Percentiles rank a stretch among this genome's conserved stretches.
phyloP scores from a whole-genome alignment of 108 stramenopile genomes.

The Aureococcus anophagefferens region DNA sequence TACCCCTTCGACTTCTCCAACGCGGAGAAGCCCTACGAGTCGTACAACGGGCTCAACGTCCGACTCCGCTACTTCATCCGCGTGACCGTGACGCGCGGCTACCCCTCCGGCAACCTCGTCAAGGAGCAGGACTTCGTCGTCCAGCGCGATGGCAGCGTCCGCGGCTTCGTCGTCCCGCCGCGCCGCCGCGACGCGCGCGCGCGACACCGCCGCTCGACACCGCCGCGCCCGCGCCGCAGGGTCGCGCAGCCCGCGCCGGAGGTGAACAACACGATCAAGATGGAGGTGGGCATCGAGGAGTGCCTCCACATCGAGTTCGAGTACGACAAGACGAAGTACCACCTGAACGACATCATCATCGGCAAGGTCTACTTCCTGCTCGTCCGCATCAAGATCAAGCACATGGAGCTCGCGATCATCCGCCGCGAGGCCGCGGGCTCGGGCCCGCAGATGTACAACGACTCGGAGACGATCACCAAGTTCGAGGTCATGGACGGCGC shows the following conservation, averaged over 20 bases:
- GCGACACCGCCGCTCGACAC: too few relatives aligned
- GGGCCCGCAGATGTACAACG: slow-evolving; percentile 68
- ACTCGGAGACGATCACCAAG: slow-evolving; percentile 90
- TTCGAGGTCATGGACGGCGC: slow-evolving; percentile 99
- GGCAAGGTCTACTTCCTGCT: slow-evolving; percentile 94
- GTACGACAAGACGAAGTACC: slow-evolving; percentile 81
- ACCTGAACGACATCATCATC: slow-evolving; percentile 83
- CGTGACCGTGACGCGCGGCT: slow-evolving; percentile 74
- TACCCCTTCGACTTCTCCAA: slow-evolving; percentile 77
- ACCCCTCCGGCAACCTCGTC: slow-evolving; percentile 58
- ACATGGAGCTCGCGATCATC: slow-evolving; percentile 96
- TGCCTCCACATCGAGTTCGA: slow-evolving; percentile 99
- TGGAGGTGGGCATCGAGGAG: slow-evolving; percentile 99
- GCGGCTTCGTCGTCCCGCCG: too few relatives aligned
- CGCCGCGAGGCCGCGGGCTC: slow-evolving; percentile 79
- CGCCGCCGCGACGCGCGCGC: too few relatives aligned
- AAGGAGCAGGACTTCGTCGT: slow-evolving; percentile 85
- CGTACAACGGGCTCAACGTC: slow-evolving; percentile 89
- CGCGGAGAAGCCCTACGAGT: slow-evolving; percentile 58
- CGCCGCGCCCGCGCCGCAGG: too few relatives aligned
- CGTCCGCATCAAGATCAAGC: slow-evolving; percentile 96
- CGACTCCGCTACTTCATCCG: slow-evolving; percentile 88
- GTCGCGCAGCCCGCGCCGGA: slow-evolving; percentile 43
- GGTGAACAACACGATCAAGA: slow-evolving; percentile 76
- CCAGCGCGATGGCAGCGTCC: too few relatives aligned